These are phyloP conservation scores for Scheffersomyces quercinus DNA, from an alignment of 1,139 yeast species.

Conservation along the genomic window DNA sequence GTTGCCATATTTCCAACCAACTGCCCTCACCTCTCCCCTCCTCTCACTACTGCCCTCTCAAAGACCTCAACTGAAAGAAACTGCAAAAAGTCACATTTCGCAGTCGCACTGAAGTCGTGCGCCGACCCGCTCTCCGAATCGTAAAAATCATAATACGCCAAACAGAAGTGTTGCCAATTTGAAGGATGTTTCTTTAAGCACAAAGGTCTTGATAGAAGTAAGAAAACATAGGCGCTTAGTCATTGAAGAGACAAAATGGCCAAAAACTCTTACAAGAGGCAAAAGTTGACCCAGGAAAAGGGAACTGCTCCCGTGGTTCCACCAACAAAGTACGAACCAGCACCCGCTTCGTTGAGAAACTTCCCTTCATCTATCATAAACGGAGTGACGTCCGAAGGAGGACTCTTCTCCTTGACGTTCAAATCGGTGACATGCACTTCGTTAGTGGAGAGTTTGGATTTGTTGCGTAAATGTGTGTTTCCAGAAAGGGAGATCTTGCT, in stretches of 20 bases:
- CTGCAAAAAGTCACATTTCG: too few relatives aligned
- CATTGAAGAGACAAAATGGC: not conserved
- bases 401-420: slow-evolving; percentile 45
- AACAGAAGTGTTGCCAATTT: too few relatives aligned
- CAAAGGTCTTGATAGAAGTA: too few relatives aligned
- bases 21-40: too few relatives aligned
- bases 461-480: slow-evolving; percentile 20
- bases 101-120: too few relatives aligned
- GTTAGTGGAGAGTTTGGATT: slow-evolving; percentile 38
- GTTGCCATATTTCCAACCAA: too few relatives aligned
- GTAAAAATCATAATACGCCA: too few relatives aligned
- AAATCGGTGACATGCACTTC: slow-evolving; percentile 42
- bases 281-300: slow-evolving; percentile 7
- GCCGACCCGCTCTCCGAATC: too few relatives aligned
- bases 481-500: slow-evolving; percentile 2
- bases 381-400: slow-evolving; percentile 47
- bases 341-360: slow-evolving; percentile 34
- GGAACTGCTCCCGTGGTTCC: slow-evolving; percentile 10
- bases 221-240: too few relatives aligned
- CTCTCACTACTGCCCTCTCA: too few relatives aligned
- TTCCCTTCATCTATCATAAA: slow-evolving; percentile 44
- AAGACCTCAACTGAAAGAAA: too few relatives aligned
- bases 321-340: slow-evolving; percentile 33
- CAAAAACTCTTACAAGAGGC: slow-evolving; percentile 6
- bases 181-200: too few relatives aligned